Base-by-base conservation (phyloP, 306 rosid species). In the Vigna nakashimae region DNA sequence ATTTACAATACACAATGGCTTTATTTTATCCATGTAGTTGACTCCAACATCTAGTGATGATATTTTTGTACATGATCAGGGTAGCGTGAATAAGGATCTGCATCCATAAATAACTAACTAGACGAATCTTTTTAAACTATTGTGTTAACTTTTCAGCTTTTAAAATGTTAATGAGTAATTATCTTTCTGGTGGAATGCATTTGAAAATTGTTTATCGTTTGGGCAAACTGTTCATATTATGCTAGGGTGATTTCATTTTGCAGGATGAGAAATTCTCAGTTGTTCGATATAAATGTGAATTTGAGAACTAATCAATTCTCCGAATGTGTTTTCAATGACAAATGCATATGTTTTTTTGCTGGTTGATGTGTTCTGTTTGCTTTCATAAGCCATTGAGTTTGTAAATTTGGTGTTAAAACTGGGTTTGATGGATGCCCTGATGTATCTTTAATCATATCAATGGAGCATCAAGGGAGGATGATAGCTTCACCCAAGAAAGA, bases 331-430 rank as follows among this genome's bases (percentile, higher is more conserved):
- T 55, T 68, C 2, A 30, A 46, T 68, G 13, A 28, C 9, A 5
- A 57, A 78, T 78, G 69, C 13, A 30, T 20, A 45, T 78, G 26
- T 52, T 4, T 59, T 69, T 68, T 78, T 51, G 28, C 17, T 56
- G 60, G 16, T 30, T 48, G 43, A 28, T 48, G 11, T 57, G 48
- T 18, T 59, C 13, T 70, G 77, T 62, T 60, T 51, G 48, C 69
- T 73, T 73, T 55, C 51, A 45, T 64, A 28, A 43, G 52, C 30
- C 30, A n/a, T 26, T 12, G 57, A 71, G 50, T 66, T 36, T 63
- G 36, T 66, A 48, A 57, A 38, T 57, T 43, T 55, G 71, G 70
- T 56, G 67, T 80, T 48, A 20, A 57, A 46, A 57, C 15, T n/a
- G 8, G 58, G 9, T 17, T 10, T 66, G 32, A 38, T 48, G 65